Conservation (phyloP, 2,329 filamentous ascomycete genomes). For the Calonectria henricotiae region DNA sequence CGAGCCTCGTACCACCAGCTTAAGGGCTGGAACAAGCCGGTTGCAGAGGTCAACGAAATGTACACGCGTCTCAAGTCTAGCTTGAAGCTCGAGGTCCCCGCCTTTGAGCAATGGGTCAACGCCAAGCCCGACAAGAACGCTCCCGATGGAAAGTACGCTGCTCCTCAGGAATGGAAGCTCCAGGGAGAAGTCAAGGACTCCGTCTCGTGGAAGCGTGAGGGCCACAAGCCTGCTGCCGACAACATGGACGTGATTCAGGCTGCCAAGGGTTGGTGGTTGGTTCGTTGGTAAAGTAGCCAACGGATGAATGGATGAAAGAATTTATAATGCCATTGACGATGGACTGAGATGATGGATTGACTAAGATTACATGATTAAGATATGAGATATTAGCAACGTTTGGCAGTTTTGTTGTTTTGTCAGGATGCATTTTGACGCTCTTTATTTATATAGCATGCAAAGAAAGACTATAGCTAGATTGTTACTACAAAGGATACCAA, state of each 20-base stretch:
- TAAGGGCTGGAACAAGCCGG: conserved; percentile 44
- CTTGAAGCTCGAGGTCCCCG: conserved; percentile 41
- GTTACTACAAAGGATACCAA: neutral
- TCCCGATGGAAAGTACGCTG: conserved; percentile 44
- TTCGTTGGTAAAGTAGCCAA: conserved; percentile 5
- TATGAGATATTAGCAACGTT: conserved; percentile 1
- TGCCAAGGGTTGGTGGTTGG: conserved; percentile 44
- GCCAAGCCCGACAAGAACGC: conserved; percentile 39
- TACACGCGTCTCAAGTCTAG: conserved; percentile 41
- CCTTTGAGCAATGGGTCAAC: conserved; percentile 47
- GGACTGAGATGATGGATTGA: neutral
- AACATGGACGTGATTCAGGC: conserved; percentile 43
- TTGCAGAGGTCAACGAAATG: conserved; percentile 43
- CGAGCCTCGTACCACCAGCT: conserved; percentile 43
- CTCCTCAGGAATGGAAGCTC: conserved; percentile 43
- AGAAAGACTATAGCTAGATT: neutral
- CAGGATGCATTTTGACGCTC: neutral
- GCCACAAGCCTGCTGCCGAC: conserved; percentile 23
- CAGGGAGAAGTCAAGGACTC: conserved; percentile 37
- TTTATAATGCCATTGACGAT: conserved; percentile 2
- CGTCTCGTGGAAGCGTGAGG: conserved; percentile 35
- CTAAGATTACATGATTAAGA: neutral
- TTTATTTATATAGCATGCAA: conserved; percentile 12
- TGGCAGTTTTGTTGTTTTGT: neutral
- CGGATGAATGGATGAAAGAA: neutral